Evolutionary conservation across 305 asterid genomes (phyloP).

Genomic region (Ajuga reptans): DNA sequence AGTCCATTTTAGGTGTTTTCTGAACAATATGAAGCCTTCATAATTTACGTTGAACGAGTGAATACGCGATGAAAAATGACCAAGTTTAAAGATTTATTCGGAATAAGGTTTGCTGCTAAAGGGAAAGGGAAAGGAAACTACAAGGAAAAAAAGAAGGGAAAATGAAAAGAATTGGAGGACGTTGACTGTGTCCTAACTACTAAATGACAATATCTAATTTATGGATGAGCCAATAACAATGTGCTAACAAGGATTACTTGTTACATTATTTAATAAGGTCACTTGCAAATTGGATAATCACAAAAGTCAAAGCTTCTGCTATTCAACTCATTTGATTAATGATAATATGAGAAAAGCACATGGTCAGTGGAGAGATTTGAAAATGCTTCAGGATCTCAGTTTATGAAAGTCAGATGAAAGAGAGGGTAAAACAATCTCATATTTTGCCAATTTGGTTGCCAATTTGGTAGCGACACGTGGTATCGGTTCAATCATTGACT

Average conservation of each 20-base stretch:
- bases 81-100: neutral
- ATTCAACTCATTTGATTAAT: conserved; percentile 19
- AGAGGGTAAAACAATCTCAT: conserved; percentile 20
- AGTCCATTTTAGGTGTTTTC: conserved; percentile 10
- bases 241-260: neutral
- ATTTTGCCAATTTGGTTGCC: neutral
- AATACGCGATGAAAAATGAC: no score
- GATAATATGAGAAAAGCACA: conserved; percentile 27
- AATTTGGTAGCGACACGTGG: neutral
- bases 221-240: neutral
- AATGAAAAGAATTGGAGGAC: neutral
- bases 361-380: conserved; percentile 19
- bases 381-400: neutral
- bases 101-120: neutral
- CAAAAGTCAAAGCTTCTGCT: conserved; percentile 26
- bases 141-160: neutral
- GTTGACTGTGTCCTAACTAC: conserved; percentile 22
- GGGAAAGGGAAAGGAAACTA: neutral
- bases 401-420: conserved; percentile 28
- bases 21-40: conserved; percentile 10
- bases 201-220: neutral
- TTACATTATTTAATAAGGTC: neutral
- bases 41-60: no score
- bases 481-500: neutral
- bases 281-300: conserved; percentile 23